Base-by-base conservation (phyloP, 1,139 yeast genomes). In the Zygosaccharomyces pseudobailii region DNA sequence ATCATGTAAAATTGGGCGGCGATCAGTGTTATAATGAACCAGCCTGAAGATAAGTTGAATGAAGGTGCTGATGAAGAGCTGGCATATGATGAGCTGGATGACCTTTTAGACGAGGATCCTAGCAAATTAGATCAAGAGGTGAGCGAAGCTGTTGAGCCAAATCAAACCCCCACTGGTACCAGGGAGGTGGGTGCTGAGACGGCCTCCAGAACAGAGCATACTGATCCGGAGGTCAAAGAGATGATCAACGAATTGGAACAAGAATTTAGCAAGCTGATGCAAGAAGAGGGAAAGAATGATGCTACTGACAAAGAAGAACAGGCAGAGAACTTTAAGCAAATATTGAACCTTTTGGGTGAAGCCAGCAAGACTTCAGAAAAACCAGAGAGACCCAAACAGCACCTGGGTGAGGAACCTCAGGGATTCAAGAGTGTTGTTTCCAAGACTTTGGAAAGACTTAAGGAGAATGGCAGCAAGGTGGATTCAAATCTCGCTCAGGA, bases 381-480 rank as follows among this genome's bases (percentile, higher is more conserved):
- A 68, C 34, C 24, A 27, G 21, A 28, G 24, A 20, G 19, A 6
- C 41, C 22, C 69, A 71, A 67, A 54, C 61, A 42, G 55, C 69
- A 70, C 24, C 70, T 70, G 25, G 67, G 70, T 28, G 65, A 69
- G 6, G 56, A 58, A 22, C 48, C 53, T 3, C 41, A 42, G 21
- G 45, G 49, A 49, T 85, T 90, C 61, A 87, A 87, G 59, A 79
- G 79, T 50, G 87, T 92, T 6, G 86, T 90, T 65, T 78, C 87
- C 46, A 84, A 82, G 50, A 88, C 97, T 0, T 78, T 89, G 74
- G 82, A 83, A 60, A 75, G 97, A 54, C 72, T 90, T 62, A 77
- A 83, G 65, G 78, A 80, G 46, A 80, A 85, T 24, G 89, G 89
- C 5, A 74, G 77, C 48, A 78, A 76, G 47, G 80, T 83, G 27